These are phyloP conservation scores for Rosa hybrid DNA, from an alignment of 331 rosid genomes.

Conservation along the genomic window DNA sequence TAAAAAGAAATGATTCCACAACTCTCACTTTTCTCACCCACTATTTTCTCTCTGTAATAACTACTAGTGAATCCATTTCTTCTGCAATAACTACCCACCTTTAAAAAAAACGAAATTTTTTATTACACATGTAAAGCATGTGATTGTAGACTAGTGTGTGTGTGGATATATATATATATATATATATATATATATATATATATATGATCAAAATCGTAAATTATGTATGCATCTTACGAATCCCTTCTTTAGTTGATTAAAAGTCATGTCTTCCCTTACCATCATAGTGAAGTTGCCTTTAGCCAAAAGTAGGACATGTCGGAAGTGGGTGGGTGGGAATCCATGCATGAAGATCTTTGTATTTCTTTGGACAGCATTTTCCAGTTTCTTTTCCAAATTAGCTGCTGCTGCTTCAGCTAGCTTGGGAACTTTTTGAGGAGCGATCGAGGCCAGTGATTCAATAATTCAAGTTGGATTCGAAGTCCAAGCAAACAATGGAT, in stretches of 20 bases:
- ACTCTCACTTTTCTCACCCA: too few species aligned
- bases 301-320: background rate
- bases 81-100: too few species aligned
- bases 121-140: too few species aligned
- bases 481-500: background rate
- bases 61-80: too few species aligned
- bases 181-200: too few species aligned
- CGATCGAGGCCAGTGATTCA: background rate
- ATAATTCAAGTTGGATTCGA: slow-evolving; percentile 6
- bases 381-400: background rate
- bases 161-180: too few species aligned
- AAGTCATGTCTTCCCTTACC: background rate
- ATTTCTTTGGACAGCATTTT: background rate
- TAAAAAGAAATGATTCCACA: too few species aligned
- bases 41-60: too few species aligned
- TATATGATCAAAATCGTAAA: too few species aligned
- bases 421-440: background rate
- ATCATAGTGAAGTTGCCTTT: background rate
- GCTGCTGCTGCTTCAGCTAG: background rate
- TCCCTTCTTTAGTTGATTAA: background rate
- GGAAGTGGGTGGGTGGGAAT: background rate
- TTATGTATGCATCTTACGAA: background rate
- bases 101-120: too few species aligned
- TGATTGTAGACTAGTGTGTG: too few species aligned
- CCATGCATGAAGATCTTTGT: background rate